Evolutionary conservation across 2,329 filamentous ascomycete species (phyloP).

Genomic region (Colletotrichum gloeosporioides): DNA sequence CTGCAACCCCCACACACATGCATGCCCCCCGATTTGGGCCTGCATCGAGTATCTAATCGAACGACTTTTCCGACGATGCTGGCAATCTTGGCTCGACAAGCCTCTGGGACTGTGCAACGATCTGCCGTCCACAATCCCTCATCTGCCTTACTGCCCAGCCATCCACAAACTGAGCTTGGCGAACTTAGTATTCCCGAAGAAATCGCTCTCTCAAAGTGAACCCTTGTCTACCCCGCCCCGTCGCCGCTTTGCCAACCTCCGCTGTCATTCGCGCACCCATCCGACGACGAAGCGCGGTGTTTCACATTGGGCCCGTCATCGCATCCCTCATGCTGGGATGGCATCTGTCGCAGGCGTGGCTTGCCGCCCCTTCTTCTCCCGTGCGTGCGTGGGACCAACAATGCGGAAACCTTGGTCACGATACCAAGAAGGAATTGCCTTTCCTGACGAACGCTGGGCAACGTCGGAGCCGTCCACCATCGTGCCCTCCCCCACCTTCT

Average conservation of each 20-base stretch:
- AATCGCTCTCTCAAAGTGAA: background rate
- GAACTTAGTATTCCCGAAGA: background rate
- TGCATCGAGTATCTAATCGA: background rate
- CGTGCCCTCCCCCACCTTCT: background rate
- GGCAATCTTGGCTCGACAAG: background rate
- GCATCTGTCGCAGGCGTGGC: conserved; percentile 4
- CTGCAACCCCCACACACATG: background rate
- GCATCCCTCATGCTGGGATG: conserved; percentile 15
- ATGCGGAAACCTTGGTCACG: background rate
- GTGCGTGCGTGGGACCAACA: background rate
- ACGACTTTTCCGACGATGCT: background rate
- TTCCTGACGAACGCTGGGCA: background rate
- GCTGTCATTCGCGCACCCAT: background rate
- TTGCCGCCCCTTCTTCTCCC: background rate
- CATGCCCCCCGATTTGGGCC: background rate
- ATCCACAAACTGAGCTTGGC: background rate
- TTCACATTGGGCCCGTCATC: conserved; percentile 3
- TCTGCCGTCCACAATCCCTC: background rate
- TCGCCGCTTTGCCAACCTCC: background rate
- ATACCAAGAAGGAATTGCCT: background rate
- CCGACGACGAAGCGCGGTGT: background rate
- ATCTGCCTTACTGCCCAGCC: too few species aligned
- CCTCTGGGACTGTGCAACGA: background rate
- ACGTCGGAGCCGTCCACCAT: background rate
- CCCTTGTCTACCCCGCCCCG: background rate